Percentiles rank a stretch among this genome's conserved stretches.
phyloP scores from a whole-genome alignment of 208 protist genomes.

The Acanthamoeba triangularis region DNA sequence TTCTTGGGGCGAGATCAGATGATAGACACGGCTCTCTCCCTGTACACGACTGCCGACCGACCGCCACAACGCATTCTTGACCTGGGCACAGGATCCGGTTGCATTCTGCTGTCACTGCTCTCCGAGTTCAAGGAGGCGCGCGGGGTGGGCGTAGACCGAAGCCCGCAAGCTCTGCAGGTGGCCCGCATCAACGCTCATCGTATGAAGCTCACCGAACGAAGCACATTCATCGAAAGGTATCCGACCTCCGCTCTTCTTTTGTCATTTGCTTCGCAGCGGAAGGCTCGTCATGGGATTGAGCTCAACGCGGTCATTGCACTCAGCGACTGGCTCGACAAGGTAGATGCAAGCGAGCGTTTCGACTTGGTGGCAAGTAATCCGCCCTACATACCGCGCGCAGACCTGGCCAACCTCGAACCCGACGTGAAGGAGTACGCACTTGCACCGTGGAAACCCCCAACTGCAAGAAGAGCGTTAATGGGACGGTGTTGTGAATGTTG shows the following conservation, averaged over 20 bases:
- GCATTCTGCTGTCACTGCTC: slow-evolving; percentile 38
- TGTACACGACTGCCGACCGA: not conserved
- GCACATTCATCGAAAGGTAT: slow-evolving; percentile 3
- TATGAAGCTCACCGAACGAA: not conserved
- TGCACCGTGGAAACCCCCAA: not conserved
- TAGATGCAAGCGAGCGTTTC: not conserved
- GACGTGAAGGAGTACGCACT: not conserved
- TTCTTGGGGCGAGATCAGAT: not conserved
- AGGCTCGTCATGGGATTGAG: not conserved
- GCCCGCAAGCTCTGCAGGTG: not conserved
- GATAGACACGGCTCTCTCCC: not conserved
- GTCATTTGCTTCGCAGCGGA: no score
- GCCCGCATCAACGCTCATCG: slow-evolving; percentile 35
- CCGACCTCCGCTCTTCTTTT: not conserved
- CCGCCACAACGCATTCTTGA: slow-evolving; percentile 48
- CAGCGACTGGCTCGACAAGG: slow-evolving; percentile 55
- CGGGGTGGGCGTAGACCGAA: slow-evolving; percentile 33
- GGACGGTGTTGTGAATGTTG: not conserved
- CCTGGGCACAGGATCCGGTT: slow-evolving; percentile 66
- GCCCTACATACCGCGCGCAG: slow-evolving; percentile 37
- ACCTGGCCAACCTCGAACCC: not conserved
- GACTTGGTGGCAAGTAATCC: slow-evolving; percentile 56
- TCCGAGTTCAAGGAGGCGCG: slow-evolving; percentile 37
- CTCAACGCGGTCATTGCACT: not conserved
- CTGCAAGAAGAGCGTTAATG: not conserved